A percentile compares a stretch with the other conserved stretches of the same genome.
phyloP scores from a whole-genome alignment of 2,329 filamentous ascomycete genomes.

The Trichoderma koningii region DNA sequence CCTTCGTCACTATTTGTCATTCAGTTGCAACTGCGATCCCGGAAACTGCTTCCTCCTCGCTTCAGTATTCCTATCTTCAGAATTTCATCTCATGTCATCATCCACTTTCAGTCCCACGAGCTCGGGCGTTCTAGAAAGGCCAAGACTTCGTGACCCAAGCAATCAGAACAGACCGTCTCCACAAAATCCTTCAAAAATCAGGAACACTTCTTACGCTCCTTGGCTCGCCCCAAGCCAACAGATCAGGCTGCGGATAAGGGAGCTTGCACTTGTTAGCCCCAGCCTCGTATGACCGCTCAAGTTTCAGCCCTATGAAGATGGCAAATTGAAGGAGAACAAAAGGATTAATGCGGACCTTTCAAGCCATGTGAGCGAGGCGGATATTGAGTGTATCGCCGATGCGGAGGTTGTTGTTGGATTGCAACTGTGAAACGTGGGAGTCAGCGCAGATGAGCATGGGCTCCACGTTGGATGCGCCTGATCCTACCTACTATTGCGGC shows the following conservation, averaged over 20 bases:
- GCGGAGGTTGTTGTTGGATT: neutral
- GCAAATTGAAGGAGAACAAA: neutral
- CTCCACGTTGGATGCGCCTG: neutral
- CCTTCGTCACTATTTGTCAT: neutral
- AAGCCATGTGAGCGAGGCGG: neutral
- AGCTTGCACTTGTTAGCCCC: neutral
- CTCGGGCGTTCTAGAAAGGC: neutral
- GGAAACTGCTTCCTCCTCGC: neutral
- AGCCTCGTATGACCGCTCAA: slow-evolving; percentile 10
- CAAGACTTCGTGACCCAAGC: neutral
- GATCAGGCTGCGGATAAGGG: neutral
- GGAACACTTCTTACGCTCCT: neutral
- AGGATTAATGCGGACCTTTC: neutral
- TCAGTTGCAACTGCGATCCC: neutral
- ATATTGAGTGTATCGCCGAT: neutral
- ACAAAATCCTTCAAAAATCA: neutral
- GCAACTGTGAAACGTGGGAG: neutral
- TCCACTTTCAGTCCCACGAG: neutral
- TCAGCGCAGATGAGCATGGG: neutral
- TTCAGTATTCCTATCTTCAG: neutral
- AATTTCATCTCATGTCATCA: neutral
- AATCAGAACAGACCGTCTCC: neutral
- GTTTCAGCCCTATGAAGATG: slow-evolving; percentile 14
- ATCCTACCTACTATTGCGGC: no score
- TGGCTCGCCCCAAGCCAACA: neutral